Evolutionary conservation across 768 basidiomycete species (phyloP).

Genomic region (Mrakia gelida): DNA sequence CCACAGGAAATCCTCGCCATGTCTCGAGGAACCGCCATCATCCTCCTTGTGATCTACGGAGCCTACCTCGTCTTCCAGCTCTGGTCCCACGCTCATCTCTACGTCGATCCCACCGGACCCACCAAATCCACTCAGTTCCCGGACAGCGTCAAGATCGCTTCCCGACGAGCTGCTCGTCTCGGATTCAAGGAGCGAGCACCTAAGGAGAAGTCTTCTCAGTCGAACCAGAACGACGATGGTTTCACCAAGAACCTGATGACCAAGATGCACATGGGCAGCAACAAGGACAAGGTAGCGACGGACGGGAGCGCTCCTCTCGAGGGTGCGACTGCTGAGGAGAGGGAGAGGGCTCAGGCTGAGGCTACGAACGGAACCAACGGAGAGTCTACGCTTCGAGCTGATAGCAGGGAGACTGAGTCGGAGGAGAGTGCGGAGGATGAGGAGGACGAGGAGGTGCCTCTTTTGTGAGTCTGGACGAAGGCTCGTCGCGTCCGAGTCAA

Average conservation of each 20-base stretch:
- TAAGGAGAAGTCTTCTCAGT: background rate
- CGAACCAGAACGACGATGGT: background rate
- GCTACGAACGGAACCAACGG: background rate
- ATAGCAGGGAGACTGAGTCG: background rate
- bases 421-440: conserved; percentile 16
- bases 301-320: background rate
- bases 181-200: background rate
- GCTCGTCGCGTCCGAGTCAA: no score
- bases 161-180: background rate
- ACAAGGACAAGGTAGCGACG: background rate
- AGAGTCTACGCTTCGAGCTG: background rate
- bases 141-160: conserved; percentile 4
- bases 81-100: conserved; percentile 30
- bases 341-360: background rate
- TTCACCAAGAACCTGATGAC: background rate
- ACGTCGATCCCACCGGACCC: conserved; percentile 7
- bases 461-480: background rate
- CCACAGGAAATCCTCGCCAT: conserved; percentile 14
- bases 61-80: conserved; percentile 32
- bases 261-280: conserved; percentile 5
- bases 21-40: conserved; percentile 25
- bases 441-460: conserved; percentile 25
- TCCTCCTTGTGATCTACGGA: conserved; percentile 24
- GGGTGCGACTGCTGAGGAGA: background rate
- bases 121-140: conserved; percentile 28